Conservation (phyloP, 257 asterid species). For the Verbascum thapsus region DNA sequence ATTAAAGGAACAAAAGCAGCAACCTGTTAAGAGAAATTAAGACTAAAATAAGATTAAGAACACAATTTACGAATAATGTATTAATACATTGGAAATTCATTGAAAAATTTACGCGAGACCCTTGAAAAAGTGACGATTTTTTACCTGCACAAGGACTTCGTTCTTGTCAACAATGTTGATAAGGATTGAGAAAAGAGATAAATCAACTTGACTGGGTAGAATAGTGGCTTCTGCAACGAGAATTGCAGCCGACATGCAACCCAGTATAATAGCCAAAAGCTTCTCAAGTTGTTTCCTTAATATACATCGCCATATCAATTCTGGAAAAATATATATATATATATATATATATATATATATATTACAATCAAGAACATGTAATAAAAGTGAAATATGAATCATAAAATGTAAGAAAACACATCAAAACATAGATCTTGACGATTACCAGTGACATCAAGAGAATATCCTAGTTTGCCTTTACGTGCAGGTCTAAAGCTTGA, state of each 20-base stretch:
- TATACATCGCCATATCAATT: conserved; percentile 73
- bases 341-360: too few relatives aligned
- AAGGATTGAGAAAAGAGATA: conserved; percentile 73
- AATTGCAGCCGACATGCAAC: conserved; percentile 74
- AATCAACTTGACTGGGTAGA: conserved; percentile 64
- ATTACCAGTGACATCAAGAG: conserved; percentile 63
- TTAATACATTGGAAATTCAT: not conserved
- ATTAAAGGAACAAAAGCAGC: conserved; percentile 71
- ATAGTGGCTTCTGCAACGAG: conserved; percentile 87
- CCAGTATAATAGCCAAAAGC: conserved; percentile 60
- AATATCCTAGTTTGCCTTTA: conserved; percentile 64
- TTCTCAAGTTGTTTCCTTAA: conserved; percentile 59
- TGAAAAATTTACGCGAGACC: not conserved
- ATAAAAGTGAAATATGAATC: not conserved
- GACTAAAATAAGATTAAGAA: not conserved
- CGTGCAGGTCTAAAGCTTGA: conserved; percentile 77
- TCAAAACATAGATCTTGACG: conserved; percentile 25
- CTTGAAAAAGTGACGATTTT: conserved; percentile 12
- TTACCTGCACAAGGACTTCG: conserved; percentile 73
- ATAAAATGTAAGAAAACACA: not conserved
- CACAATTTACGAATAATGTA: not conserved
- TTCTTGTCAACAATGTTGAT: conserved; percentile 48
- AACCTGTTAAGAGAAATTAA: conserved; percentile 45
- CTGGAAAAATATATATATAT: too few relatives aligned
- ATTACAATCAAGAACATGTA: conserved; percentile 3